Base-by-base conservation (phyloP, 768 basidiomycete genomes). In the Trametes cinnabarina region DNA sequence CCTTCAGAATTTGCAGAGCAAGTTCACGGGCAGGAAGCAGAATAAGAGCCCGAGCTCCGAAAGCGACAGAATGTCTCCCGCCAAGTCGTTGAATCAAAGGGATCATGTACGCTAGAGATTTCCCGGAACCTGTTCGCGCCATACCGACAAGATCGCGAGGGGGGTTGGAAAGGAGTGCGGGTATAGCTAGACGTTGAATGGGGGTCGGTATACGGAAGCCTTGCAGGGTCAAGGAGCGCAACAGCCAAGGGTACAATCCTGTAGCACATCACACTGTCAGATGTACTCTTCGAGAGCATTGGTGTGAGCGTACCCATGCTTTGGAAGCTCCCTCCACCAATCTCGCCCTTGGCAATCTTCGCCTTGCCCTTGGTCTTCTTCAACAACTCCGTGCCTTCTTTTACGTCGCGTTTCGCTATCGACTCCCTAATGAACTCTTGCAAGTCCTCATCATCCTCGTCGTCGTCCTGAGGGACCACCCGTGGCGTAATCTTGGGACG, bases 51-150 rank as follows among this genome's bases (percentile, higher is more conserved):
- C 94, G 81, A 6, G 92, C 86, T 37, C 94, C 94, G 63, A 94
- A 94, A 0, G 84, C 75, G 11, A 85, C 81, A 0, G 85, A 80
- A 69, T 97, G 94, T 34, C 85, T 77, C 9, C 92, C 91, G 6
- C 88, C 85, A 8, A 99, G 82, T 44, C 92, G 82, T 56, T 95
- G 90, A 0, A 97, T 78, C 15, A 99, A 81, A 48, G 97, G 97
- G 23, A 98, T 77, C 80, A 98, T 84, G 70, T 95, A 99, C 19
- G 96, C 96, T 34, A 99, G 82, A 10, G 95, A 95, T 76, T 98
- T 98, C 58, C 97, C 97, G 2, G 94, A 97, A 40, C 97, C 97
- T 4, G 97, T 99, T 35, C 97, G 83, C 35, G 97, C 96, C 97
- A 98, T 99, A 40, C 93, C 96, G 14, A 98, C 93, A 14, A 99